A percentile compares a stretch with the other conserved stretches of the same genome.
phyloP scores from a whole-genome alignment of 495 filamentous ascomycete genomes.

The Penicillium cosmopolitanum region DNA sequence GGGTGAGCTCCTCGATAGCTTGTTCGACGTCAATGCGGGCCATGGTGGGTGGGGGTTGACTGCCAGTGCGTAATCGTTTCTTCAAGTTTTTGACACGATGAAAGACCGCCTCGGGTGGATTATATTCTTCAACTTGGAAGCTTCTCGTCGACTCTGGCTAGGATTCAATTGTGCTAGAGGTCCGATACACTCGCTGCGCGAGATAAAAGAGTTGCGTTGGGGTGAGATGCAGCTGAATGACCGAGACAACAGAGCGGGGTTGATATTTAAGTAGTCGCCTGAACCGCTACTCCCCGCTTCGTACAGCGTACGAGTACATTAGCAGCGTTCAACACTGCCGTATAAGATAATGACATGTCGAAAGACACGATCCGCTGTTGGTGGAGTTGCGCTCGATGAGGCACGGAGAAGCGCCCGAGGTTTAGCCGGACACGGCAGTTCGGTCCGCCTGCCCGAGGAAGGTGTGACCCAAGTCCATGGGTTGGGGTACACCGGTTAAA shows the following conservation, averaged over 20 bases:
- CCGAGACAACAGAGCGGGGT: neutral
- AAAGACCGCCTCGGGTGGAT: too few relatives aligned
- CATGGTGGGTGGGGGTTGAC: conserved; percentile 39
- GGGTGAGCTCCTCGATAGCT: conserved; percentile 61
- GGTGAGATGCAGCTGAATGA: neutral
- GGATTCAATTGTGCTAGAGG: neutral
- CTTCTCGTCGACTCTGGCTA: neutral
- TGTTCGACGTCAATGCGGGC: conserved; percentile 64
- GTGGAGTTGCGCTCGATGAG: neutral
- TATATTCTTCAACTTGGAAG: too few relatives aligned
- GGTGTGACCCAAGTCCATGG: too few relatives aligned
- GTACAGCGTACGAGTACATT: too few relatives aligned
- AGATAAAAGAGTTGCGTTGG: neutral
- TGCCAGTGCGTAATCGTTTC: neutral
- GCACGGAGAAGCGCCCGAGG: conserved; percentile 13
- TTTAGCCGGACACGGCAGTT: conserved; percentile 10
- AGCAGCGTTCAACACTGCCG: neutral
- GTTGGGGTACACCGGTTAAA: neutral
- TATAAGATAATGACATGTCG: neutral
- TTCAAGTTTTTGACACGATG: neutral
- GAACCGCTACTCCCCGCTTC: neutral
- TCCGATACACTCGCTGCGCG: neutral
- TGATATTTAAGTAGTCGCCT: conserved; percentile 1
- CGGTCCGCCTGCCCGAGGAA: neutral
- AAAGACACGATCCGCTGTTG: neutral